Conservation (phyloP, 768 basidiomycete species). For the Panaeolus papilionaceus region DNA sequence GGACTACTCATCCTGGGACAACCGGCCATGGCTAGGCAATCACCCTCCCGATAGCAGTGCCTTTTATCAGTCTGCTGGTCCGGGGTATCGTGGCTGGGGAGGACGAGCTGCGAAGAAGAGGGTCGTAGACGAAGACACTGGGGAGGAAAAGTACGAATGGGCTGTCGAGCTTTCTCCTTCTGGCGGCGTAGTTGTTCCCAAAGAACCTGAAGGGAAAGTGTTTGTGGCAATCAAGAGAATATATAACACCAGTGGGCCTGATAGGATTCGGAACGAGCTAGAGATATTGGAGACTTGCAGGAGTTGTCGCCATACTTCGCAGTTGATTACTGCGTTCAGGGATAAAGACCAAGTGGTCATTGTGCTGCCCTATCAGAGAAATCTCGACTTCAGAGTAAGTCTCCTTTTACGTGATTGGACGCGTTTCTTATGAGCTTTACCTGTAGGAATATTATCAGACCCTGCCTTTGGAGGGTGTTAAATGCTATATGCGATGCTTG, state of each 20-base stretch:
- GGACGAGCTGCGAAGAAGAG: constrained; percentile 27
- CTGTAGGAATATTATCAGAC: constrained; percentile 76
- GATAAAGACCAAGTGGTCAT: constrained; percentile 91
- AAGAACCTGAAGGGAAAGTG: constrained; percentile 49
- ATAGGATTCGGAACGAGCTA: constrained; percentile 92
- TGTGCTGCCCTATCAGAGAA: constrained; percentile 91
- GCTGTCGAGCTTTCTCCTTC: neutral
- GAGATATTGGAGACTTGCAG: constrained; percentile 86
- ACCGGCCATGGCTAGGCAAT: constrained; percentile 71
- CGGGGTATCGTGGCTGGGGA: constrained; percentile 31
- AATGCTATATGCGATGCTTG: constrained; percentile 88
- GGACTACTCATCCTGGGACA: constrained; percentile 78
- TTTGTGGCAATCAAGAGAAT: constrained; percentile 97
- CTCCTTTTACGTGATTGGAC: neutral
- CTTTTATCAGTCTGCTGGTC: constrained; percentile 60
- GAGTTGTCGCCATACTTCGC: constrained; percentile 86
- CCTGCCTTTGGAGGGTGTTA: constrained; percentile 79
- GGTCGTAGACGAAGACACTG: constrained; percentile 19
- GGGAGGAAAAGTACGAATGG: constrained; percentile 14
- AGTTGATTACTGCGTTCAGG: constrained; percentile 94
- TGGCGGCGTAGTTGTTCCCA: constrained; percentile 22
- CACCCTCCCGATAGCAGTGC: constrained; percentile 71
- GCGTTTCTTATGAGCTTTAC: constrained; percentile 8
- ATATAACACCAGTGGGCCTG: constrained; percentile 94
- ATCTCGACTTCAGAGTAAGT: constrained; percentile 92